Evolutionary conservation across 371 early-diverging fungal species (phyloP), one percentile per base, ranked within the genome.

Genomic region (Apophysomyces trapeziformis): DNA sequence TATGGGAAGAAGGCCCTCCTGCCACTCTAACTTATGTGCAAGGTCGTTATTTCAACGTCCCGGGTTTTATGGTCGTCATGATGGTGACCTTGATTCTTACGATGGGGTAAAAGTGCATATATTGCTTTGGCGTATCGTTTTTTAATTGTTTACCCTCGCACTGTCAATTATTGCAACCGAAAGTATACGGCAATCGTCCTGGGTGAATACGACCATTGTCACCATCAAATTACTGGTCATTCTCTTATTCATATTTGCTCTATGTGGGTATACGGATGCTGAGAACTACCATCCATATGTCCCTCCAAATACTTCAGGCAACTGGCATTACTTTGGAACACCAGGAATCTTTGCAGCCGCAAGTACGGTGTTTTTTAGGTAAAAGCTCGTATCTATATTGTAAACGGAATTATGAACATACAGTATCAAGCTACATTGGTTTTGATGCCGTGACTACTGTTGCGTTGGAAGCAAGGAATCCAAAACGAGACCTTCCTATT

Each of bases 401-500:
- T 59, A 0, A 4, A 8, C 13, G 8, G 18, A 8, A 16, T 12
- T n/a, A 12, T 8, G 38, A 59, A 7, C 35, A 4, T 12, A 9
- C 39, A 11, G 18, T 13, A 59, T 13, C 16, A 46, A 89, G 94
- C 13, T 95, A 93, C 67, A 91, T 93, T 74, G 95, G 96, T 18
- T 95, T 95, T 75, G 96, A 95, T 73, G 87, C 93, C 8, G 92
- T 96, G 11, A 91, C 95, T 0, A 95, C 96, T 0, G 89, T 90
- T 2, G 91, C 97, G 3, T 90, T 93, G 75, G 97, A 96, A 79
- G 85, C 92, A 32, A 86, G 84, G 63, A 87, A 92, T 38, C 96
- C 97, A 32, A 85, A 88, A 41, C 80, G 89, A 7, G 94, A 96
- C 72, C 70, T 96, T 56, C 96, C 97, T 7, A 89, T 95, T 61